phyloP scores from a whole-genome alignment of 2,329 filamentous ascomycete species.

The Helotiales sp. region DNA sequence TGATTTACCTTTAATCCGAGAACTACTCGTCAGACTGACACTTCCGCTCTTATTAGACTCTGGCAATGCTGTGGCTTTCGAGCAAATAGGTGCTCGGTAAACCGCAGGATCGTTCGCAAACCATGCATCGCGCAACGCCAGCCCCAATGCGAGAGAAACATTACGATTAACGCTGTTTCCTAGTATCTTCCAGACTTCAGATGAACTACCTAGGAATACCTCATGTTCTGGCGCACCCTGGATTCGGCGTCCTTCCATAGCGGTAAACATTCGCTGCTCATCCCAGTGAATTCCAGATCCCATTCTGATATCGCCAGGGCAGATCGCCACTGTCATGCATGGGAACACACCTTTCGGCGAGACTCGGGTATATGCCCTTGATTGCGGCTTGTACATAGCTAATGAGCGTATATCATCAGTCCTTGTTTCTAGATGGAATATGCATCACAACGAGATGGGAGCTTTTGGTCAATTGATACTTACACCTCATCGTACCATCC shows the following conservation, averaged over 20 bases:
- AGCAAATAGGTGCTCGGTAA: background rate
- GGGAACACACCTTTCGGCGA: constrained; percentile 58
- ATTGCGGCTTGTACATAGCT: constrained; percentile 30
- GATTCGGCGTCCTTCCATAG: constrained; percentile 70
- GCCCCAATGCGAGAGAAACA: constrained; percentile 68
- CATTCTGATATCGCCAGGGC: constrained; percentile 54
- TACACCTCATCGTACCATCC: constrained; percentile 32
- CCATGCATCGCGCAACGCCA: constrained; percentile 66
- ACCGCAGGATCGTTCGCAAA: constrained; percentile 28
- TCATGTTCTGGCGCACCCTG: constrained; percentile 76
- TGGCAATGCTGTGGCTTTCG: background rate
- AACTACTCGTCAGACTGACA: background rate
- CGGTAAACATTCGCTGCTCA: constrained; percentile 62
- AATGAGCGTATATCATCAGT: background rate
- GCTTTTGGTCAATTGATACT: background rate
- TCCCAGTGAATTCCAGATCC: constrained; percentile 68
- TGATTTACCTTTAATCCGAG: background rate
- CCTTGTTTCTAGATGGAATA: background rate
- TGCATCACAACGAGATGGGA: background rate
- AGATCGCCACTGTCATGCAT: constrained; percentile 53
- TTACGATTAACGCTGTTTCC: constrained; percentile 79
- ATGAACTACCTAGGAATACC: constrained; percentile 63
- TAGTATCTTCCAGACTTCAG: constrained; percentile 67
- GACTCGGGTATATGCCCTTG: constrained; percentile 56
- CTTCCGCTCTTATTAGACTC: background rate